Evolutionary conservation across 2,329 filamentous ascomycete genomes (phyloP), one percentile per base, ranked within the genome.

Genomic region (Lecanicillium sp.): DNA sequence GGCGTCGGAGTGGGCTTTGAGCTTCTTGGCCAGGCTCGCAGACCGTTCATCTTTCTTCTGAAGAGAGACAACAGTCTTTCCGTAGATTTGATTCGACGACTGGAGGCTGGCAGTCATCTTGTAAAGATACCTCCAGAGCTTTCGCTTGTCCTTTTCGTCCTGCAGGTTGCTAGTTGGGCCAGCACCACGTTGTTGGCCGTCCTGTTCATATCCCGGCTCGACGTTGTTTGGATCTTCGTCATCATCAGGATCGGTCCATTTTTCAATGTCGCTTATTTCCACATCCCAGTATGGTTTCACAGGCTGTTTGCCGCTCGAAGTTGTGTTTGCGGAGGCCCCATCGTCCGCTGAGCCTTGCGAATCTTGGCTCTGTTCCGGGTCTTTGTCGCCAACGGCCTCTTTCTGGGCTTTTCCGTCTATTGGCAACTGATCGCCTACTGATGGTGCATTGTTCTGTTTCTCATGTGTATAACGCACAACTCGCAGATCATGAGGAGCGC

Each of bases 81-180:
- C 73, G 48, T 74, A 79, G n/a, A 79, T 65, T 8, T 67, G 63
- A 41, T 72, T 69, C 12, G 68, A 68, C 17, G 61, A 62, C 13
- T 63, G 58, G 43, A 65, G 22, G 22, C 22, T 56, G 25, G 58
- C 54, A 15, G 60, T 63, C 16, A 59, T 57, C 39, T 58, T 56
- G 47, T 66, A 66, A 14, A 57, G 52, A 31, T 62, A 62, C 48
- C 60, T 51, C 60, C 60, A 64, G 45, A 57, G 51, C 46, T 56
- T 62, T 17, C 60, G 56, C 49, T 62, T 51, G 25, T 73, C 70
- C 43, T 65, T 59, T 43, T 70, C 62, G 37, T 58, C 57, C 35
- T 62, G 58, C 9, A 61, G 49, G 33, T 51, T 53, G 44, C 53
- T 53, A 15, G 62, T 50, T 13, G 55, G 47, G 34, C 55, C 56